Evolutionary conservation across 2,329 filamentous ascomycete species (phyloP).

Genomic region (Nigrospora oryzae): DNA sequence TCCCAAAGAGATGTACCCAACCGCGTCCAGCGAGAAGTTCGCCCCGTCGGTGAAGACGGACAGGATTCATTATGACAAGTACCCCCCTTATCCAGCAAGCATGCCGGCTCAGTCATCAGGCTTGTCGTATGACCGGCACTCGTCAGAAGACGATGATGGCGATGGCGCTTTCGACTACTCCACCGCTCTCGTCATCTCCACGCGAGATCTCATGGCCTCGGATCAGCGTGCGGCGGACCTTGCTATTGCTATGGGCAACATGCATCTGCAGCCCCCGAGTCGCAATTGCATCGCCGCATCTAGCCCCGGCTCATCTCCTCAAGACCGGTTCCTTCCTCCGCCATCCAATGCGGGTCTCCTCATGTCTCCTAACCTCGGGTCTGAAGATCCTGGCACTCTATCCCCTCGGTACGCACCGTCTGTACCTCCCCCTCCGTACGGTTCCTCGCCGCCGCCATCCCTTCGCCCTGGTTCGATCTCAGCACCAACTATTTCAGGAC

Average conservation of each 20-base stretch:
- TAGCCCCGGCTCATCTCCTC: slow-evolving; percentile 23
- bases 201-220: slow-evolving; percentile 42
- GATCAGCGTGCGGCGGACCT: slow-evolving; percentile 30
- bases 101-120: slow-evolving; percentile 11
- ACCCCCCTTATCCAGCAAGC: slow-evolving; percentile 9
- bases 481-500: slow-evolving; percentile 12
- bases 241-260: slow-evolving; percentile 29
- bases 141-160: slow-evolving; percentile 26
- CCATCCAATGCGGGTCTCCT: slow-evolving; percentile 25
- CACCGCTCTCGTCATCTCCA: slow-evolving; percentile 41
- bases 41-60: slow-evolving; percentile 28
- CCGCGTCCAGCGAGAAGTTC: slow-evolving; percentile 31
- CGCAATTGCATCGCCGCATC: slow-evolving; percentile 22
- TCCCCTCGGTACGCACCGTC: slow-evolving; percentile 32
- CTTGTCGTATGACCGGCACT: slow-evolving; percentile 25
- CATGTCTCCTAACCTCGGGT: slow-evolving; percentile 19
- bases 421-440: slow-evolving; percentile 25
- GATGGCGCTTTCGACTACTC: slow-evolving; percentile 21
- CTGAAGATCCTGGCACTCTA: slow-evolving; percentile 17
- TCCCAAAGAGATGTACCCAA: slow-evolving; percentile 26
- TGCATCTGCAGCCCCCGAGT: slow-evolving; percentile 27
- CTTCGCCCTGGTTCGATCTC: slow-evolving; percentile 15
- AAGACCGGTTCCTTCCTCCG: slow-evolving; percentile 21
- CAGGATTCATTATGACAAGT: slow-evolving; percentile 23
- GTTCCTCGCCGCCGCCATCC: slow-evolving; percentile 18